Evolutionary conservation across 2,329 filamentous ascomycete genomes (phyloP).

Genomic region (Grosmannia penicillata): DNA sequence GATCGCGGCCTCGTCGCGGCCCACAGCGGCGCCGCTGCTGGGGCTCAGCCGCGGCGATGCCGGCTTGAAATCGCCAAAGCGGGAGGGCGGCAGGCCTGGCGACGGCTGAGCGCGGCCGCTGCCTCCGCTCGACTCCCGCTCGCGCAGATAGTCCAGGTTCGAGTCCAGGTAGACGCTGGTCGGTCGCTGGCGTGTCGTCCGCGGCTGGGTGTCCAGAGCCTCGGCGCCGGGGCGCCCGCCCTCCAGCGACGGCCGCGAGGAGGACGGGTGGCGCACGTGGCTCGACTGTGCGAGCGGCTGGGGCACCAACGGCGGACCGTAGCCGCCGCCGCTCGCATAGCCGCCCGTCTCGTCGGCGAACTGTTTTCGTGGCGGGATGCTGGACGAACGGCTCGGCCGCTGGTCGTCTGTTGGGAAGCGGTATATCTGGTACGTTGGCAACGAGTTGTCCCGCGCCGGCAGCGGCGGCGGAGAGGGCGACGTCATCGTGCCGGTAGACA

Average conservation of each 20-base stretch:
- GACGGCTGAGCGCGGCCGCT: slow-evolving; percentile 13
- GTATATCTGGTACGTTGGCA: slow-evolving; percentile 26
- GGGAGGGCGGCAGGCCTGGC: slow-evolving; percentile 16
- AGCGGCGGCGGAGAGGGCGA: slow-evolving; percentile 37
- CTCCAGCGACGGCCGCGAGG: slow-evolving; percentile 56
- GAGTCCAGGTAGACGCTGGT: slow-evolving; percentile 72
- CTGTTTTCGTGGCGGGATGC: slow-evolving; percentile 16
- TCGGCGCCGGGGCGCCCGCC: slow-evolving; percentile 51
- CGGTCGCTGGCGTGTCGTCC: slow-evolving; percentile 45
- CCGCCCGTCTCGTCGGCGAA: slow-evolving; percentile 2
- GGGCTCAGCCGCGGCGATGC: slow-evolving; percentile 31
- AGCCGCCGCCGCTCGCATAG: neutral
- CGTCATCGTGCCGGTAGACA: slow-evolving; percentile 69
- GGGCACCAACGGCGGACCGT: slow-evolving; percentile 14
- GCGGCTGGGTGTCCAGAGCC: slow-evolving; percentile 32
- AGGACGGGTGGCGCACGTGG: slow-evolving; percentile 28
- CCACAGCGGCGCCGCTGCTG: slow-evolving; percentile 3
- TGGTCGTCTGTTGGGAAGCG: slow-evolving; percentile 27
- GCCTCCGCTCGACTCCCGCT: slow-evolving; percentile 38
- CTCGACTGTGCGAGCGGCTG: slow-evolving; percentile 17
- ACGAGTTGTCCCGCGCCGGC: slow-evolving; percentile 19
- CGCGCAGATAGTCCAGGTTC: slow-evolving; percentile 68
- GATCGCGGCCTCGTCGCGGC: slow-evolving; percentile 47
- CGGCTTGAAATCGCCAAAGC: slow-evolving; percentile 20
- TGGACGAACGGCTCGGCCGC: slow-evolving; percentile 18